These are phyloP conservation scores for Magnolia kwangsiensis DNA, from an alignment of 164 flowering plant genomes.

Conservation along the genomic window DNA sequence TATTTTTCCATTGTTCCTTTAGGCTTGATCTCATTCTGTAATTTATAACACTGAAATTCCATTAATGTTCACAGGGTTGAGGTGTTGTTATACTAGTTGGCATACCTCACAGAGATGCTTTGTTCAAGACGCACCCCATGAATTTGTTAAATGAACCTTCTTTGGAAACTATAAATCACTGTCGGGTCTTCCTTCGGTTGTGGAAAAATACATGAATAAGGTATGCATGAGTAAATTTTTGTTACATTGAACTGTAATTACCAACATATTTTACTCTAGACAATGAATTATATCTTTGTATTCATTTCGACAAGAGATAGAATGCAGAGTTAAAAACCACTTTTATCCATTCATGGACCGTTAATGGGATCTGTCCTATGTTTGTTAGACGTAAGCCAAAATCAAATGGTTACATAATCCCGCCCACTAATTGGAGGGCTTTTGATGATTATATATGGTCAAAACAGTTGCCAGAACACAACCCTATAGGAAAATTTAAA, in stretches of 20 bases:
- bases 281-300: too few relatives aligned
- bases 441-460: too few relatives aligned
- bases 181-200: constrained; percentile 40
- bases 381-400: too few relatives aligned
- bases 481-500: too few relatives aligned
- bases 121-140: constrained; percentile 18
- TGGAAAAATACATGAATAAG: constrained; percentile 40
- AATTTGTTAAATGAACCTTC: constrained; percentile 29
- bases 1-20: constrained; percentile 12
- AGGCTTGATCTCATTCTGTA: not conserved
- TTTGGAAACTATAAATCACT: constrained; percentile 66
- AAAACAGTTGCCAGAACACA: too few relatives aligned
- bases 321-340: too few relatives aligned
- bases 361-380: too few relatives aligned
- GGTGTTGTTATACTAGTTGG: constrained; percentile 22
- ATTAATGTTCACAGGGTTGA: constrained; percentile 15
- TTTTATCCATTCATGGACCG: too few relatives aligned
- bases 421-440: too few relatives aligned
- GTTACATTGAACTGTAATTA: not conserved
- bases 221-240: not conserved
- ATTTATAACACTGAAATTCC: not conserved
- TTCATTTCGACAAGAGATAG: too few relatives aligned
- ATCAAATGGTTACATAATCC: too few relatives aligned
- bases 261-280: too few relatives aligned
- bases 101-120: constrained; percentile 12